These are phyloP conservation scores for Cutaneotrichosporon mucoides DNA, from an alignment of 1,284 basidiomycete species.

Conservation along the genomic window DNA sequence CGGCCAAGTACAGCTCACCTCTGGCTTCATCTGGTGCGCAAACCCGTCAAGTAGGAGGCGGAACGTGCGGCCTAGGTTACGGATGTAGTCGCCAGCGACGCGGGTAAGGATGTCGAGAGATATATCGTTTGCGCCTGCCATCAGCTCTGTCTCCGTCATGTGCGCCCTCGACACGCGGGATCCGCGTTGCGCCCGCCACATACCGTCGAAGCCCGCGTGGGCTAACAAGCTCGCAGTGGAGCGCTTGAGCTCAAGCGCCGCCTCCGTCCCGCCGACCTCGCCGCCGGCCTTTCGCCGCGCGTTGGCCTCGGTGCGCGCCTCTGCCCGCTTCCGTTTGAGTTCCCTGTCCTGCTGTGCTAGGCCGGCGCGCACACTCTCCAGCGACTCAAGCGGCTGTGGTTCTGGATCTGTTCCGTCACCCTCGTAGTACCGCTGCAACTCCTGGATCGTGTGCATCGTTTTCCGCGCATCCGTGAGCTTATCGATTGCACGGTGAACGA, in stretches of 20 bases:
- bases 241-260: slow-evolving; percentile 35
- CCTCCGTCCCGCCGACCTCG: slow-evolving; percentile 43
- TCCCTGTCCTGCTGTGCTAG: slow-evolving; percentile 18
- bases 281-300: slow-evolving; percentile 31
- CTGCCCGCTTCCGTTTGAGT: slow-evolving; percentile 18
- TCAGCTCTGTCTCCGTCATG: background rate
- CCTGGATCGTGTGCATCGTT: slow-evolving; percentile 33
- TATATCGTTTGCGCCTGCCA: slow-evolving; percentile 53
- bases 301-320: slow-evolving; percentile 20
- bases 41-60: slow-evolving; percentile 77
- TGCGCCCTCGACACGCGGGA: too few relatives aligned
- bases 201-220: slow-evolving; percentile 85
- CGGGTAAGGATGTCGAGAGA: slow-evolving; percentile 77
- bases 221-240: slow-evolving; percentile 64
- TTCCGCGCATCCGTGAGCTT: slow-evolving; percentile 30
- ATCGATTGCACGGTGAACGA: slow-evolving; percentile 34
- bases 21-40: slow-evolving; percentile 68
- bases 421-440: slow-evolving; percentile 38
- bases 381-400: slow-evolving; percentile 22
- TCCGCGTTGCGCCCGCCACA: slow-evolving; percentile 22
- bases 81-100: slow-evolving; percentile 73
- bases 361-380: slow-evolving; percentile 22
- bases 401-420: slow-evolving; percentile 34
- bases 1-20: slow-evolving; percentile 55
- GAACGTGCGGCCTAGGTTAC: slow-evolving; percentile 81